These are phyloP conservation scores for Hypoxylon sp. DNA, from an alignment of 2,329 filamentous ascomycete species.

Conservation along the genomic window DNA sequence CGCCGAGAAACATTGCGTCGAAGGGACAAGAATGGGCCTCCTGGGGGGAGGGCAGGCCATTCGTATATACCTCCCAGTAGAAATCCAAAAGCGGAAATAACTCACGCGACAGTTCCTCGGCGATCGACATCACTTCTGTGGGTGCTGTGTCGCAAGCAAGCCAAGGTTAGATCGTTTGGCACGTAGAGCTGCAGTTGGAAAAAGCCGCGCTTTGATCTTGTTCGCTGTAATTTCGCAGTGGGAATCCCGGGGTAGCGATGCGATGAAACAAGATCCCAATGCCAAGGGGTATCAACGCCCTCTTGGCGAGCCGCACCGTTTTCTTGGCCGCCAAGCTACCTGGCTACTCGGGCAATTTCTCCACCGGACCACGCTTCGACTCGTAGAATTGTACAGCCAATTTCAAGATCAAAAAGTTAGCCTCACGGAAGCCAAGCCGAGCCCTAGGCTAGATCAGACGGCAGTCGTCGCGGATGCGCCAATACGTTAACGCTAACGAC, in stretches of 20 bases:
- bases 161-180: conserved; percentile 28
- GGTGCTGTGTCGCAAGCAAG: conserved; percentile 24
- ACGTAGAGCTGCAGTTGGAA: neutral
- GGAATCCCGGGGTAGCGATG: conserved; percentile 30
- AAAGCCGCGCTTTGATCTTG: conserved; percentile 29
- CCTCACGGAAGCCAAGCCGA: conserved; percentile 23
- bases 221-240: conserved; percentile 5
- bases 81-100: conserved; percentile 24
- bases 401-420: conserved; percentile 17
- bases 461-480: conserved; percentile 27
- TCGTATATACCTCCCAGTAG: conserved; percentile 30
- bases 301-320: conserved; percentile 40
- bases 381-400: neutral
- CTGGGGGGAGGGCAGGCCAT: conserved; percentile 10
- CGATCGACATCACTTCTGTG: conserved; percentile 35
- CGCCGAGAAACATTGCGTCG: conserved; percentile 38
- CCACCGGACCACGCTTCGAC: conserved; percentile 8
- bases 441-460: conserved; percentile 23
- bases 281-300: conserved; percentile 40
- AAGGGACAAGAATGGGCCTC: conserved; percentile 20
- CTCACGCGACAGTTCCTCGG: conserved; percentile 23
- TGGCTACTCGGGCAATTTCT: conserved; percentile 15
- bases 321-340: conserved; percentile 25
- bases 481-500: conserved; percentile 17
- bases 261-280: conserved; percentile 42